phyloP scores from a whole-genome alignment of 495 filamentous ascomycete genomes.

The Penicillium lividum region DNA sequence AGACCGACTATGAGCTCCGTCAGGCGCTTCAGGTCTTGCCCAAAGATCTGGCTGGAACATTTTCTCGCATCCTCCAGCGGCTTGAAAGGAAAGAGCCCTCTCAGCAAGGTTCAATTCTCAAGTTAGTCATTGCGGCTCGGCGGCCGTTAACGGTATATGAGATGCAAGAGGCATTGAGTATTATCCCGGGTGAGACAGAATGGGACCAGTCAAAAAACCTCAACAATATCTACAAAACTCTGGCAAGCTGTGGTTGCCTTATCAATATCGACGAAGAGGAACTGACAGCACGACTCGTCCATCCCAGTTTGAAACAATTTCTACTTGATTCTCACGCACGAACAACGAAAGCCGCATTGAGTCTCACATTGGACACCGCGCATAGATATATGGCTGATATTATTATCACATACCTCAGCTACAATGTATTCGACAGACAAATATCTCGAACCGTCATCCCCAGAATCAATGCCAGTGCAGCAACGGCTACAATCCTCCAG shows the following conservation, averaged over 20 bases:
- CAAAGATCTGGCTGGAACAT: constrained; percentile 26
- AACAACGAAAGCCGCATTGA: constrained; percentile 18
- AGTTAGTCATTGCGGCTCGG: constrained; percentile 26
- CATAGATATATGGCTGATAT: constrained; percentile 29
- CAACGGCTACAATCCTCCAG: neutral
- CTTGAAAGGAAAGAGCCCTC: constrained; percentile 22
- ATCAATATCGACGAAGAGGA: constrained; percentile 49
- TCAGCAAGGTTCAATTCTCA: neutral
- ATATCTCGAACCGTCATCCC: constrained; percentile 2
- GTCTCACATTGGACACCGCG: neutral
- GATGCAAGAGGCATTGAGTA: constrained; percentile 44
- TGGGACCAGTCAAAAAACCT: constrained; percentile 37
- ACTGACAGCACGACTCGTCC: constrained; percentile 37
- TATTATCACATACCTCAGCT: constrained; percentile 45
- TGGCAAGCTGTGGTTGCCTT: constrained; percentile 44
- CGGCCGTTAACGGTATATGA: constrained; percentile 42
- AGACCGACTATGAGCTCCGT: constrained; percentile 44
- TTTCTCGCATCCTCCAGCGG: constrained; percentile 39
- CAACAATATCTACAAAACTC: constrained; percentile 34
- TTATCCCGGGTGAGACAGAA: constrained; percentile 33
- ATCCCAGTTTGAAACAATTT: constrained; percentile 47
- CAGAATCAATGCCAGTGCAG: neutral
- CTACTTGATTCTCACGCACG: constrained; percentile 25
- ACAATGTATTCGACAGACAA: constrained; percentile 21
- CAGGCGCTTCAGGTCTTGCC: constrained; percentile 41